phyloP scores from a whole-genome alignment of 2,329 filamentous ascomycete genomes.

The Talaromyces atroroseus region DNA sequence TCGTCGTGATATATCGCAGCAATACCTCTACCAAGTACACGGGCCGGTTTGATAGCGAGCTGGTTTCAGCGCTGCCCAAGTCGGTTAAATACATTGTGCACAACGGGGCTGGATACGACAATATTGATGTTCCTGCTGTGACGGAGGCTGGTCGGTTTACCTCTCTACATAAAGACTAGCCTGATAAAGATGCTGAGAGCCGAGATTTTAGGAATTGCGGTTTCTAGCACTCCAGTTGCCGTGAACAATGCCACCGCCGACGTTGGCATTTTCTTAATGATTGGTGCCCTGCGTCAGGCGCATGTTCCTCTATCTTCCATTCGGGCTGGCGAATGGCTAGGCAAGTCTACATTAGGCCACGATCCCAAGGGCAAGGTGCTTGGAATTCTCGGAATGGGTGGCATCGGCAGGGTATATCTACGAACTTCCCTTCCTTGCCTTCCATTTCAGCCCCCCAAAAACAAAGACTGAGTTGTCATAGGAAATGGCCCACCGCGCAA shows the following conservation, averaged over 20 bases:
- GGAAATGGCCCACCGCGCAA: conserved; percentile 43
- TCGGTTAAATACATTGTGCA: conserved; percentile 48
- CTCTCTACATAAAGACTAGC: background rate
- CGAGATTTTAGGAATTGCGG: conserved; percentile 28
- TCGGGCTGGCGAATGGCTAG: conserved; percentile 38
- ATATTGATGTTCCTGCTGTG: conserved; percentile 52
- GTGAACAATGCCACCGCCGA: conserved; percentile 46
- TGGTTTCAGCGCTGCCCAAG: conserved; percentile 41
- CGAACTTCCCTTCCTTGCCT: background rate
- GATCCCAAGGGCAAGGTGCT: conserved; percentile 43
- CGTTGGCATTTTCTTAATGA: conserved; percentile 44
- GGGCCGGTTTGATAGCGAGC: conserved; percentile 45
- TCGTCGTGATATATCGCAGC: conserved; percentile 54
- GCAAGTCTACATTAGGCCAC: conserved; percentile 37
- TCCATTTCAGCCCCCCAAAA: too few species aligned
- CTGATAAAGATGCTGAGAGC: background rate
- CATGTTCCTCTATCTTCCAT: conserved; percentile 39
- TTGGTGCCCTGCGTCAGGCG: conserved; percentile 42
- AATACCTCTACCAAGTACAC: conserved; percentile 50
- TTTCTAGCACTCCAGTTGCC: conserved; percentile 43
- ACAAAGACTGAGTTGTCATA: conserved; percentile 17
- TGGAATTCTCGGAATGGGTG: conserved; percentile 46
- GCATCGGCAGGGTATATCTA: conserved; percentile 40
- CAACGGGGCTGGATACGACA: conserved; percentile 57
- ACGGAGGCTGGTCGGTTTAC: conserved; percentile 35